Conservation (phyloP, 306 rosid species). For the Begonia fuchsioides region DNA sequence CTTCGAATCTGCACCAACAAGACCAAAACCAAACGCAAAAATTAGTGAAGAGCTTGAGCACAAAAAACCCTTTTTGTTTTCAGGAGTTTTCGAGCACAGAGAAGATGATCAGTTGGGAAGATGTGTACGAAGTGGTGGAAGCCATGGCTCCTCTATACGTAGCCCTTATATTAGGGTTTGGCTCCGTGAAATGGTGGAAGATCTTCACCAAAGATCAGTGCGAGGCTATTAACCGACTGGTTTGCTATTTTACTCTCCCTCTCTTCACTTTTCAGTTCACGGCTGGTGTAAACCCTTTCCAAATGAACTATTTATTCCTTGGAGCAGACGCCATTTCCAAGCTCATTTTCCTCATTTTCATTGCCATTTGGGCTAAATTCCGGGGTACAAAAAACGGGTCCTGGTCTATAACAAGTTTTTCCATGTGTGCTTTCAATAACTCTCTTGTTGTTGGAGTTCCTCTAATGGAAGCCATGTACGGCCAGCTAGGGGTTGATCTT, state of each 20-base stretch:
- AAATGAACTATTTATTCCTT: neutral
- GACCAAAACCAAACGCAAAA: too few species aligned
- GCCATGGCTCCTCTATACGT: neutral
- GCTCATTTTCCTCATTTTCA: neutral
- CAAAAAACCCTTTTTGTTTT: too few species aligned
- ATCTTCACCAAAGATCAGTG: neutral
- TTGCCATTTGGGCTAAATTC: neutral
- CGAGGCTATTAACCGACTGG: neutral
- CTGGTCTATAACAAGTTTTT: conserved; percentile 3
- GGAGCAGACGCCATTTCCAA: conserved; percentile 2
- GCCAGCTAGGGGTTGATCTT: neutral
- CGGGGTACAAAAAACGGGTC: neutral
- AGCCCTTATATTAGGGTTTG: conserved; percentile 1
- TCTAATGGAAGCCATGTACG: conserved; percentile 1
- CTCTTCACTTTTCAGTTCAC: conserved; percentile 1
- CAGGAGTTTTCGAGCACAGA: too few species aligned
- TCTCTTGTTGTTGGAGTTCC: conserved; percentile 2
- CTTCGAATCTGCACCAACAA: too few species aligned
- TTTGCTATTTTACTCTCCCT: conserved; percentile 5
- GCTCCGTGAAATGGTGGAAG: conserved; percentile 1
- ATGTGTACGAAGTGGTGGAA: too few species aligned
- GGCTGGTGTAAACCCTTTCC: neutral
- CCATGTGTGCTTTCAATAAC: neutral
- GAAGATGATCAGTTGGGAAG: too few species aligned
- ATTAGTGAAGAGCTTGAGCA: too few species aligned